Evolutionary conservation across 2,329 filamentous ascomycete genomes (phyloP), one percentile per base, ranked within the genome.

Genomic region (Thermoascus crustaceus): DNA sequence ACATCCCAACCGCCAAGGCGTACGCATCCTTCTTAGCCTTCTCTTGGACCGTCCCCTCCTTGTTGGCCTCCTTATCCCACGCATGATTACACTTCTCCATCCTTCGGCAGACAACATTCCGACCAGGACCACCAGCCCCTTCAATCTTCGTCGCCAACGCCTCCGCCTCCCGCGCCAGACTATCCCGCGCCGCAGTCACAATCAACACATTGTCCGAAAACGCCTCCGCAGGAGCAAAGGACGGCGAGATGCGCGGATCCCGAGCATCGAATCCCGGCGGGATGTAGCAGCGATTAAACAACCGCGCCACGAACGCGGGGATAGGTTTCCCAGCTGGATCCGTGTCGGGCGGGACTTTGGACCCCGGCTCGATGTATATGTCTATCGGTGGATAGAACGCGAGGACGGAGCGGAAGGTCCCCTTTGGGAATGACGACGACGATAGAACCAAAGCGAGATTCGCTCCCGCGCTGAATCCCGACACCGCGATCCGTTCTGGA

Each of bases 391-490:
- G 50, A 30, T 61, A 60, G 35, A 63, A 54, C 1, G 57, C 52
- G 17, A 64, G 24, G 10, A 61, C 32, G 3, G 35, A 49, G 33
- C 37, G 44, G 18, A 41, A 61, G 3, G 50, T 58, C 32, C 50
- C 48, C 26, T 39, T 43, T 5, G 52, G 50, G 32, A 55, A 63
- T 13, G 45, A 38, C 21, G 21, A 47, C 32, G 50, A 50, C 1
- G 54, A 46, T 2, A 54, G 52, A 2, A 52, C 54, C 4, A 68
- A 48, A 1, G 57, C 56, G 8, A 67, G 49, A 27, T 57, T 65
- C 0, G 34, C 64, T 2, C 64, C 64, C 0, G 64, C 57, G 27
- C 59, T 64, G 43, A 66, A 67, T 6, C 64, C 64, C 1, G 52
- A 56, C 1, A 66, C 37, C 0, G 52, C 50, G 8, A 67, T 32